Evolutionary conservation across 2,329 filamentous ascomycete genomes (phyloP).

Genomic region (Ophiostoma sp.): DNA sequence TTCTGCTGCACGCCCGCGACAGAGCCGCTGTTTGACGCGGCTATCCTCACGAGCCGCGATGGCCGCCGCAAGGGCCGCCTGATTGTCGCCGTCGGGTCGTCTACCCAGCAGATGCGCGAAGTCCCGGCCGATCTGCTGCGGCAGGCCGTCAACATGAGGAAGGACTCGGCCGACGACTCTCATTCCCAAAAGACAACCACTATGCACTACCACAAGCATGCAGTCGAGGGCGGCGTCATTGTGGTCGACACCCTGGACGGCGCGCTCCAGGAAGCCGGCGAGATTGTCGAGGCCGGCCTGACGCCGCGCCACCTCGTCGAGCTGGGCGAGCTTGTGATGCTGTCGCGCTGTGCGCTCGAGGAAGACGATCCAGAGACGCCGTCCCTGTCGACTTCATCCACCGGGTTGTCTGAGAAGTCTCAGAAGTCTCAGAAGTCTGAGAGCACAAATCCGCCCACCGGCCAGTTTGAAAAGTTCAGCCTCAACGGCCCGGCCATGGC

Average conservation of each 20-base stretch:
- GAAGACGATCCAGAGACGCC: slow-evolving; percentile 20
- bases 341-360: slow-evolving; percentile 44
- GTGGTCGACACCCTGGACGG: slow-evolving; percentile 74
- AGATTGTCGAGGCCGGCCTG: slow-evolving; percentile 74
- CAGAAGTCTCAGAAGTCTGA: too few relatives aligned
- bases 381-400: background rate
- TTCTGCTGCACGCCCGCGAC: slow-evolving; percentile 82
- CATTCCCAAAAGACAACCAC: slow-evolving; percentile 40
- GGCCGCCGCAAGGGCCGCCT: slow-evolving; percentile 65
- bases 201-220: slow-evolving; percentile 63
- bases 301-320: slow-evolving; percentile 74
- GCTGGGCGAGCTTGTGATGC: slow-evolving; percentile 73
- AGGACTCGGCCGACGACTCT: background rate
- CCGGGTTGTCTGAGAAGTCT: background rate
- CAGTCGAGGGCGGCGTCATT: slow-evolving; percentile 58
- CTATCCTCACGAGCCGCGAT: slow-evolving; percentile 66
- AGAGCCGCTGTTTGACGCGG: slow-evolving; percentile 67
- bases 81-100: slow-evolving; percentile 66
- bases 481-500: slow-evolving; percentile 23
- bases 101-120: slow-evolving; percentile 71
- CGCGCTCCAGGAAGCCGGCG: slow-evolving; percentile 76
- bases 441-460: background rate
- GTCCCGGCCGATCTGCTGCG: slow-evolving; percentile 70
- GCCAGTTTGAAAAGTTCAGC: slow-evolving; percentile 23
- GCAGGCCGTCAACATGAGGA: slow-evolving; percentile 46